These are phyloP conservation scores for Tetrastigma voinierianum DNA, from an alignment of 164 flowering plant species.

Conservation along the genomic window DNA sequence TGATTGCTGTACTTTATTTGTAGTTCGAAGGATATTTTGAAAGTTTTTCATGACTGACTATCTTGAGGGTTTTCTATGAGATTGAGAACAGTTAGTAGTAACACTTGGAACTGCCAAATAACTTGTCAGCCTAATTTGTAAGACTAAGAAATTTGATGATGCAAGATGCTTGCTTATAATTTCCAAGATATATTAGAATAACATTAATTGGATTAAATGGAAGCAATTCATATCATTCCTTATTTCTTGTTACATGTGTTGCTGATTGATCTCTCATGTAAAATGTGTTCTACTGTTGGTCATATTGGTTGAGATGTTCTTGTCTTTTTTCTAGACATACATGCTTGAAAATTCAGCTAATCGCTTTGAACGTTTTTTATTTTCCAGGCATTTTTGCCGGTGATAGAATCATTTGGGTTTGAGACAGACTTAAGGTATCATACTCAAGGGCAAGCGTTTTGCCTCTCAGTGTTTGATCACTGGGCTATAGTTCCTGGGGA, in stretches of 20 bases:
- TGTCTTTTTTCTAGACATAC: background rate
- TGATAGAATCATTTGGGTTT: conserved; percentile 97
- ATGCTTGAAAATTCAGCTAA: background rate
- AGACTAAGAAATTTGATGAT: background rate
- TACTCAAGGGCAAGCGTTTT: conserved; percentile 96
- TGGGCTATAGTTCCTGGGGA: conserved; percentile 99
- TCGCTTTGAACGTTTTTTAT: too few species aligned
- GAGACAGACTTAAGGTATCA: conserved; percentile 97
- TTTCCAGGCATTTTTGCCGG: conserved; percentile 95
- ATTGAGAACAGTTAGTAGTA: background rate
- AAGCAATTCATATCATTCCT: background rate
- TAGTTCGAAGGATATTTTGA: background rate
- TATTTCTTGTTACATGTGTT: background rate
- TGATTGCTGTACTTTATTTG: conserved; percentile 14
- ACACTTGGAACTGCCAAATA: background rate
- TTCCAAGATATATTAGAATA: too few species aligned
- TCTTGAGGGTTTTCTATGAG: background rate
- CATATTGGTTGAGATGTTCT: background rate
- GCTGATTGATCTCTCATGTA: background rate
- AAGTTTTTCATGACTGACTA: background rate
- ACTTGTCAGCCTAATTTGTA: background rate
- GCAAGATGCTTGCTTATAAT: background rate
- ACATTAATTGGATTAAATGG: too few species aligned
- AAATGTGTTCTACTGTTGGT: background rate
- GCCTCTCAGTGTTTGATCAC: conserved; percentile 82